A percentile compares a stretch with the other conserved stretches of the same genome.
These are phyloP conservation scores for Marasmius sp. DNA, from an alignment of 1,284 basidiomycete genomes.

Conservation along the genomic window DNA sequence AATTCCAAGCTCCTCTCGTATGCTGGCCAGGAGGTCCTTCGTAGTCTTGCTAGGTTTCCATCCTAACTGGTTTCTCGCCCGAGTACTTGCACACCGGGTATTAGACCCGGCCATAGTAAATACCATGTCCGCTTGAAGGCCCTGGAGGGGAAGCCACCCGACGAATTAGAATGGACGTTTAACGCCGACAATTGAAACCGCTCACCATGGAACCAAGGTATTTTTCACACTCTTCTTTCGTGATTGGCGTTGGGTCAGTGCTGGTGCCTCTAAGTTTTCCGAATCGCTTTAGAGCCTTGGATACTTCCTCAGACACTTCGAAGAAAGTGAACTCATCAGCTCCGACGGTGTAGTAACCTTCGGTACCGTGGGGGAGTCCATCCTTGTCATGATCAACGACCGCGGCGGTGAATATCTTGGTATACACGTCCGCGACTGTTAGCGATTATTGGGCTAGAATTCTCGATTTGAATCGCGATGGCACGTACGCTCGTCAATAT, in stretches of 20 bases:
- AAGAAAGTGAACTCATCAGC: background rate
- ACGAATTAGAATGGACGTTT: background rate
- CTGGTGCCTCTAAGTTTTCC: background rate
- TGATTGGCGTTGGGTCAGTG: background rate
- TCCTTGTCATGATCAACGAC: background rate
- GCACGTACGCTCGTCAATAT: background rate
- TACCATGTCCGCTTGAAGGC: no score
- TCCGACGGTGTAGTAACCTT: background rate
- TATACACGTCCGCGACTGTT: background rate
- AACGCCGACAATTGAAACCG: background rate
- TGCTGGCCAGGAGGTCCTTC: constrained; percentile 24
- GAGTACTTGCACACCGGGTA: constrained; percentile 40
- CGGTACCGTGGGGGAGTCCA: background rate
- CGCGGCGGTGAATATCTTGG: background rate
- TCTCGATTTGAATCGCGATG: background rate
- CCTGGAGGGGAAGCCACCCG: background rate
- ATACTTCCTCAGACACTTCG: background rate
- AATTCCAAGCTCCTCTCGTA: constrained; percentile 18
- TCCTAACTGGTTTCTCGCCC: background rate
- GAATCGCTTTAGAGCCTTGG: background rate
- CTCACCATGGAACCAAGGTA: background rate
- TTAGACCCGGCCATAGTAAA: constrained; percentile 35
- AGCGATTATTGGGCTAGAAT: background rate
- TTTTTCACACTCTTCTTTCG: background rate
- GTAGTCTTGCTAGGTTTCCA: constrained; percentile 4